Evolutionary conservation across 768 basidiomycete genomes (phyloP), one percentile per base, ranked within the genome.

Genomic region (Hemileccinum rubropunctum): DNA sequence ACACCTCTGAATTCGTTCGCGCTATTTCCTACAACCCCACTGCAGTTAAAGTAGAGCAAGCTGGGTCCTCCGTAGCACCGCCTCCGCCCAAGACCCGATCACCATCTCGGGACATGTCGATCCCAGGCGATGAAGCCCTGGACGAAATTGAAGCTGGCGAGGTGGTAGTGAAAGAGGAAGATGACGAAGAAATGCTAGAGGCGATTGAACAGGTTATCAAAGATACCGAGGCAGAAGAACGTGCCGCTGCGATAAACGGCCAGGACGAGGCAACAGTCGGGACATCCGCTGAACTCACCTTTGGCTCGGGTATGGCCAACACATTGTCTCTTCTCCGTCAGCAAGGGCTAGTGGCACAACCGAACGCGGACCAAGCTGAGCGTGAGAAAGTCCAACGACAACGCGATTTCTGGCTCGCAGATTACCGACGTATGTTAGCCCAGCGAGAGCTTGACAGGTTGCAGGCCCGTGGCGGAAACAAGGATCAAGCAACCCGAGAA

Each of bases 1-100:
- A 98, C 58, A 98, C 95, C 0, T 92, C 93, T 1, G 95, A 98
- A 66, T 99, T 99, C 57, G 91, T 98, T 35, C 84, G 94, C 15
- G 84, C 84, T 14, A 89, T 91, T 41, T 82, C 83, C 2, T 83
- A 82, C 54, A 81, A 83, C 55, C 83, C 85, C 0, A 66, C 78
- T 1, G 70, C 73, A 35, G 74, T 75, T 30, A 81, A 86, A 58
- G 63, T 59, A 32, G 82, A 80, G 59, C 75, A 66, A 6, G 71
- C 62, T 45, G 77, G 76, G 58, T 50, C 63, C 2, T 44, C 67
- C 17, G 27, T 55, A 8, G 56, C 53, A 5, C 61, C 62, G 14
- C 54, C 67, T 39, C 55, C 61, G n/a, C 54, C 57, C 23, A 65
- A 71, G 39, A 62, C 66, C 32, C 66, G 60, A 20, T 74, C 81